A percentile compares a stretch with the other conserved stretches of the same genome.
These are phyloP conservation scores for Phascolomyces articulosus DNA, from an alignment of 371 early-diverging fungal genomes.

Conservation along the genomic window DNA sequence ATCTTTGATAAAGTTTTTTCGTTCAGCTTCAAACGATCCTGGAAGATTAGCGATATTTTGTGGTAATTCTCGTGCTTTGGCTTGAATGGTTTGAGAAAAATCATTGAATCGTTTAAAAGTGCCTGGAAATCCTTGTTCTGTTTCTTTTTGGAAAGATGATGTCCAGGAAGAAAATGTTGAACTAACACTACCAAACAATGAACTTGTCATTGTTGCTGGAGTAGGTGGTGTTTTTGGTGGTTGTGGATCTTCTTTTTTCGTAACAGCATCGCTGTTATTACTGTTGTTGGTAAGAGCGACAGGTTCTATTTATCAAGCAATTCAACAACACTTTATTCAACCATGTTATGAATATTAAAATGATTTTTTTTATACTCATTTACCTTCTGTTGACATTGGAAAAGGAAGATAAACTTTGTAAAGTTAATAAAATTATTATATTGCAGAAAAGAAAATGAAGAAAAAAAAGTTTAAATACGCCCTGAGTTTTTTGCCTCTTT, in stretches of 20 bases:
- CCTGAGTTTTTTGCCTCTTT: too few relatives aligned
- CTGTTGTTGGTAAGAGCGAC: not conserved
- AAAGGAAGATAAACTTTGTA: too few relatives aligned
- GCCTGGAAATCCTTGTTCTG: slow-evolving; percentile 25
- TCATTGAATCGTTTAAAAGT: slow-evolving; percentile 34
- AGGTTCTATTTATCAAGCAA: not conserved
- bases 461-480: too few relatives aligned
- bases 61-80: slow-evolving; percentile 41
- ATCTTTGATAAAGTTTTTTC: slow-evolving; percentile 33
- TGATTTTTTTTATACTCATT: too few relatives aligned
- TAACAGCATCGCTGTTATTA: too few relatives aligned
- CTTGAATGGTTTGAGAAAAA: slow-evolving; percentile 32
- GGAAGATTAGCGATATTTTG: slow-evolving; percentile 36
- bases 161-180: slow-evolving; percentile 9
- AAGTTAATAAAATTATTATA: too few relatives aligned
- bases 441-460: too few relatives aligned
- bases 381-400: too few relatives aligned
- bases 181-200: slow-evolving; percentile 9
- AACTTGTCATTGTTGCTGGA: not conserved
- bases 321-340: too few relatives aligned
- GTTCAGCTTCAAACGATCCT: slow-evolving; percentile 38
- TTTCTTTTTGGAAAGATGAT: slow-evolving; percentile 19
- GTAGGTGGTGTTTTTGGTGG: not conserved
- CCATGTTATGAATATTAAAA: too few relatives aligned
- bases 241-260: not conserved